Evolutionary conservation across 495 filamentous ascomycete species (phyloP), one percentile per base, ranked within the genome.

Genomic region (Poronia punctata): DNA sequence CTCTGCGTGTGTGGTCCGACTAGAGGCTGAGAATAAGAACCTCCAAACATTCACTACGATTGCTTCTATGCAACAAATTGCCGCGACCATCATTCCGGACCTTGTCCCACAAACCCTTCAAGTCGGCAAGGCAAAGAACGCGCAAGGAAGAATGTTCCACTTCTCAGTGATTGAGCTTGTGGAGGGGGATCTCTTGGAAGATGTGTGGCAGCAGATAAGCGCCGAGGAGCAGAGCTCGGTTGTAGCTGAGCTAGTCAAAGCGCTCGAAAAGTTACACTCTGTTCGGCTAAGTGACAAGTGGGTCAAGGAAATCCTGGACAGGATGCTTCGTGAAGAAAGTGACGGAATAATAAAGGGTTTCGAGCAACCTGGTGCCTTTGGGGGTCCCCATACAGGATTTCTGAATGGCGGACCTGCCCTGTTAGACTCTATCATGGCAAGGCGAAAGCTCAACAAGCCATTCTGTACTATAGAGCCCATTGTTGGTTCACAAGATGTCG

Each of bases 121-220:
- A 39, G 25, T 39, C 16, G 40, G 46, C 20, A 45, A 23, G 20
- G 46, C 41, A 26, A 35, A 39, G 34, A 49, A 49, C 35, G 26
- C 33, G 40, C 16, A 34, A 40, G 46, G 41, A 35, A 40, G 35
- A 40, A 49, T 34, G 10, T 49, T 49, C 35, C 19, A 45, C 40
- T 49, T 45, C 35, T 49, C 41, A n/a, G 34, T 49, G 33, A 40
- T 45, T 34, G 39, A 32, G 45, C n/a, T 38, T 38, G 35, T 38
- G 22, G 35, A 38, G 2, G 35, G 35, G 4, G 35, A 38, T 38
- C 6, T 38, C 39, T 48, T 48, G 25, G 45, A 48, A 38, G 45
- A 48, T 18, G 35, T 38, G 35, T 27, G 35, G 22, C 22, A 38
- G 15, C n/a, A 27, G 14, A 40, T 49, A 28, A 40, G 26, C 17